Evolutionary conservation across 2,329 filamentous ascomycete genomes (phyloP), one percentile per base, ranked within the genome.

Genomic region (Aschersonia sp.): DNA sequence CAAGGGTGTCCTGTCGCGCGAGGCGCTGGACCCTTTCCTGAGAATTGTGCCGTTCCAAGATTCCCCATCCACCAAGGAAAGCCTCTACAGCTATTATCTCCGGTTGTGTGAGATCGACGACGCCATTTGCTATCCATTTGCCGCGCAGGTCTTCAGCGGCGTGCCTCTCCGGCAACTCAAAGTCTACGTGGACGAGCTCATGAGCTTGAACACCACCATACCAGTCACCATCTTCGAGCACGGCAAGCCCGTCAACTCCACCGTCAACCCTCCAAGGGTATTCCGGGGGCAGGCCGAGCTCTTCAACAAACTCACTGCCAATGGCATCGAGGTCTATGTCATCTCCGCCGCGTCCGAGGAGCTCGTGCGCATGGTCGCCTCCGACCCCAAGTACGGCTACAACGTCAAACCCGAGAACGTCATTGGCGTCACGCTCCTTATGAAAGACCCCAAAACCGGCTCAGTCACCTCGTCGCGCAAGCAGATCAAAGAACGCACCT

Each of bases 131-230:
- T 70, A 71, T 51, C 66, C 66, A 0, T 70, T 65, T 57, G 61
- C 60, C 7, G 66, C 65, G 1, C 65, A 71, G 50, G 59, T 68
- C 48, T 71, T 65, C 45, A 60, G 61, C 41, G 68, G 66, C 30
- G 56, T 70, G 35, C 60, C 67, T 1, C 60, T 75, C 47, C 61
- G 67, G 46, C 63, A 71, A 51, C 62, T 71, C 38, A 70, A 69
- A 56, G 65, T 62, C 50, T 67, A 69, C 52, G 65, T 70, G 2
- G 72, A 72, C 52, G 65, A 72, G 51, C 61, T 73, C 50, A 68
- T 73, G 58, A 62, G 67, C 1, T 60, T 67, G 49, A 65, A 68
- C 55, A 51, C 45, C 30, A 63, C 61, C 6, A 61, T 70, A 4
- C 51, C 59, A 4, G 58, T 59, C n/a, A 61, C 55, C 4, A 68